Conservation (phyloP, 2,329 filamentous ascomycete species). For the Colletotrichum eremochloae region DNA sequence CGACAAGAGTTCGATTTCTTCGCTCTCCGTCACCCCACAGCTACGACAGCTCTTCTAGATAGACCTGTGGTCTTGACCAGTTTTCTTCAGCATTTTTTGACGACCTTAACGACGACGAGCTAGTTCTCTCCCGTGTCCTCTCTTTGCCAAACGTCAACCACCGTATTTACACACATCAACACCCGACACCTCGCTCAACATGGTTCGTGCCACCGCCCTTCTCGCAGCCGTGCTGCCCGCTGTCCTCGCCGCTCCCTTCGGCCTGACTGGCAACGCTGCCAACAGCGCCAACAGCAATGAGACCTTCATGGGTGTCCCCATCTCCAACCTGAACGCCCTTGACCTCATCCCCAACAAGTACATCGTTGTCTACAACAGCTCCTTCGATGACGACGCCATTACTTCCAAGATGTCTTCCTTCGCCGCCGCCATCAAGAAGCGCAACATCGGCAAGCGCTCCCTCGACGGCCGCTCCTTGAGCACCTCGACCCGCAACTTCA, state of each 20-base stretch:
- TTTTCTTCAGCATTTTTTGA: conserved; percentile 35
- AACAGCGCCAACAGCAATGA: conserved; percentile 45
- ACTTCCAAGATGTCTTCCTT: conserved; percentile 63
- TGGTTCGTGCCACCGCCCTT: conserved; percentile 45
- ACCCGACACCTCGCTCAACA: conserved; percentile 34
- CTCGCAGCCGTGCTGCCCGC: conserved; percentile 45
- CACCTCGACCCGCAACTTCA: conserved; percentile 60
- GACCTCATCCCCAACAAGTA: conserved; percentile 69
- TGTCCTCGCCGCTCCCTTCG: conserved; percentile 46
- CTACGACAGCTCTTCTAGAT: conserved; percentile 6
- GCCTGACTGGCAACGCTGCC: conserved; percentile 40
- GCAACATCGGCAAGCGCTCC: conserved; percentile 67
- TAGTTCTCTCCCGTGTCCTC: conserved; percentile 40
- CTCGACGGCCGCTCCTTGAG: conserved; percentile 62
- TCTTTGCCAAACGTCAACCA: conserved; percentile 32
- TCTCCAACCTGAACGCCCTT: conserved; percentile 63
- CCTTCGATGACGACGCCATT: conserved; percentile 62
- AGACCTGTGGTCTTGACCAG: conserved; percentile 38
- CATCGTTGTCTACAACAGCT: conserved; percentile 75
- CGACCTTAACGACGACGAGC: conserved; percentile 35
- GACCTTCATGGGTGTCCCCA: conserved; percentile 57
- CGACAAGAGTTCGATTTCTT: conserved; percentile 26
- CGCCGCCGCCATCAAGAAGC: conserved; percentile 65
- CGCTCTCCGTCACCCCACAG: conserved; percentile 19
- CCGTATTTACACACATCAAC: conserved; percentile 19